These are phyloP conservation scores for Mycena galopus DNA, from an alignment of 768 basidiomycete species.

Conservation along the genomic window DNA sequence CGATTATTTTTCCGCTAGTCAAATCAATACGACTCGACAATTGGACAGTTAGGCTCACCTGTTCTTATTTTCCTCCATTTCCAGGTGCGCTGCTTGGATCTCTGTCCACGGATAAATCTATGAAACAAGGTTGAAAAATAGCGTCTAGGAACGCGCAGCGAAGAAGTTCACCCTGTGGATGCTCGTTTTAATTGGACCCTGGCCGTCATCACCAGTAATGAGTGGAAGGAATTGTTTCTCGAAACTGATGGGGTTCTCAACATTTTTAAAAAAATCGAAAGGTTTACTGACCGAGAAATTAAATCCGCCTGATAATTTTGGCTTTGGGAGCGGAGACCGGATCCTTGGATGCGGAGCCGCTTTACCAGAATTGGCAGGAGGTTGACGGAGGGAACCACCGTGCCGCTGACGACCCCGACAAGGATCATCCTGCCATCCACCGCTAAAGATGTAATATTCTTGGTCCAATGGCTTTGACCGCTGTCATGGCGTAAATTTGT, in stretches of 20 bases:
- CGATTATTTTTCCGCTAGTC: conserved; percentile 60
- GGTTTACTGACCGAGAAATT: conserved; percentile 60
- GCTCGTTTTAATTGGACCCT: conserved; percentile 75
- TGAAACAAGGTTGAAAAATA: background rate
- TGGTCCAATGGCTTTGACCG: conserved; percentile 78
- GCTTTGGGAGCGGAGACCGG: conserved; percentile 82
- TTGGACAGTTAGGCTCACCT: conserved; percentile 45
- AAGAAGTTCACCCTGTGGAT: conserved; percentile 74
- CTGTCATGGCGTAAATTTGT: too few relatives aligned
- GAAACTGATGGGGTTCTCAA: conserved; percentile 57
- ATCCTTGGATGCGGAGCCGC: conserved; percentile 88
- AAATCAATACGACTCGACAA: conserved; percentile 19
- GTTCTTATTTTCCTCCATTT: conserved; percentile 82
- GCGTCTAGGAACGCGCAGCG: conserved; percentile 12
- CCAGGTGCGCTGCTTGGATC: conserved; percentile 83
- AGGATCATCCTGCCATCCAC: conserved; percentile 82
- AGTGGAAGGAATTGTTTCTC: conserved; percentile 62
- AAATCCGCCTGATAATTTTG: conserved; percentile 83
- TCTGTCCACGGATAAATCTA: conserved; percentile 86
- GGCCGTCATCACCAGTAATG: conserved; percentile 70
- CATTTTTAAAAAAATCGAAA: background rate
- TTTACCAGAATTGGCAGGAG: conserved; percentile 81
- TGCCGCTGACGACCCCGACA: conserved; percentile 76
- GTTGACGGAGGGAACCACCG: conserved; percentile 65
- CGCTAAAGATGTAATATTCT: conserved; percentile 78